These are phyloP conservation scores for Circinella minor DNA, from an alignment of 371 early-diverging fungal genomes.

Conservation along the genomic window DNA sequence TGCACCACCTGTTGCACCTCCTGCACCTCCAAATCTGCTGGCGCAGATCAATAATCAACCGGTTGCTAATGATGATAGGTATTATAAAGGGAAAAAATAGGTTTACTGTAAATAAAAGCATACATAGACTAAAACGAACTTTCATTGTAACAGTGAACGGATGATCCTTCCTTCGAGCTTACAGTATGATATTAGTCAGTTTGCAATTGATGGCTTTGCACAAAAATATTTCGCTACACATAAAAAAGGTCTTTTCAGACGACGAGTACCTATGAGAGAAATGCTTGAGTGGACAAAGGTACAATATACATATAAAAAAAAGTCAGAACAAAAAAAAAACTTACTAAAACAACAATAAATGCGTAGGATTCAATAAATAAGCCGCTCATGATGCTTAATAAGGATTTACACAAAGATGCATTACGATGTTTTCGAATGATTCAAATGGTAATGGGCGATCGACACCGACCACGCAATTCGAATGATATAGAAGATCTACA, in stretches of 20 bases:
- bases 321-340: neutral
- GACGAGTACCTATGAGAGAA: slow-evolving; percentile 86
- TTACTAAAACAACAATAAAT: too few relatives aligned
- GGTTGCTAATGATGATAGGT: slow-evolving; percentile 3
- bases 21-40: slow-evolving; percentile 14
- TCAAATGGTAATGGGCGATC: slow-evolving; percentile 87
- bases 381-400: slow-evolving; percentile 83
- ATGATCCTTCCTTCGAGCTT: slow-evolving; percentile 62
- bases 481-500: slow-evolving; percentile 70
- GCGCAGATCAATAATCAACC: slow-evolving; percentile 6
- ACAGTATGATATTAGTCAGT: slow-evolving; percentile 76
- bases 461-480: slow-evolving; percentile 37
- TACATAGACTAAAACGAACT: too few relatives aligned
- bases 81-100: neutral
- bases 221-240: slow-evolving; percentile 90
- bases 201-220: slow-evolving; percentile 92
- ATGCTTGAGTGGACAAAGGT: slow-evolving; percentile 84
- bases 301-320: neutral
- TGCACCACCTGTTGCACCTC: slow-evolving; percentile 6
- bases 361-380: slow-evolving; percentile 70
- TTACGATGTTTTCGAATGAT: slow-evolving; percentile 82
- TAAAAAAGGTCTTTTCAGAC: slow-evolving; percentile 82
- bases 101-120: neutral
- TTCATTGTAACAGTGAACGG: neutral
- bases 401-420: slow-evolving; percentile 83